These are phyloP conservation scores for Excoecaria agallocha DNA, from an alignment of 345 rosid genomes.

Conservation along the genomic window DNA sequence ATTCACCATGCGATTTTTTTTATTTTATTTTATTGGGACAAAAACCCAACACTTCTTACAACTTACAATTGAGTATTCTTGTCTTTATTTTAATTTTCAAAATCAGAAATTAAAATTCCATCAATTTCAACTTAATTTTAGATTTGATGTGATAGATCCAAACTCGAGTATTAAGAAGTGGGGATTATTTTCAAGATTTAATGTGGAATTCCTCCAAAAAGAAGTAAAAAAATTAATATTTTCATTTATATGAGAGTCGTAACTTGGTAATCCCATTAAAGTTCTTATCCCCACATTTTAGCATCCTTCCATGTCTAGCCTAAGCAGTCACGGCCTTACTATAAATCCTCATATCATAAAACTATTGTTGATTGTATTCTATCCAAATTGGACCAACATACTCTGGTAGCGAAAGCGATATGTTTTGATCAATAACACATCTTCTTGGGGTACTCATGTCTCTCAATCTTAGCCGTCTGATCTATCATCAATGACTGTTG, in stretches of 20 bases:
- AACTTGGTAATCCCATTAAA: background rate
- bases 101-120: too few species aligned
- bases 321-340: constrained; percentile 34
- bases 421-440: constrained; percentile 39
- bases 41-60: too few species aligned
- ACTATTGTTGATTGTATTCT: constrained; percentile 1
- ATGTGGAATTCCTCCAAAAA: background rate
- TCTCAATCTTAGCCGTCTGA: background rate
- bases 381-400: background rate
- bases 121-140: too few species aligned
- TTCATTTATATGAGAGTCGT: constrained; percentile 16
- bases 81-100: too few species aligned
- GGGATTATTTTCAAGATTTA: too few species aligned
- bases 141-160: too few species aligned
- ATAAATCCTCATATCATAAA: background rate
- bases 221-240: background rate
- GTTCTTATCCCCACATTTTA: constrained; percentile 28
- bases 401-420: background rate
- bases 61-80: too few species aligned
- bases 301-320: constrained; percentile 39
- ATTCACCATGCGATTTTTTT: too few species aligned
- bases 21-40: too few species aligned
- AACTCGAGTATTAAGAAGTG: too few species aligned
- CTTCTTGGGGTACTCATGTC: too few species aligned
- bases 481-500: background rate